These are phyloP conservation scores for Mercurialis annua DNA, from an alignment of 345 rosid species.

Conservation along the genomic window DNA sequence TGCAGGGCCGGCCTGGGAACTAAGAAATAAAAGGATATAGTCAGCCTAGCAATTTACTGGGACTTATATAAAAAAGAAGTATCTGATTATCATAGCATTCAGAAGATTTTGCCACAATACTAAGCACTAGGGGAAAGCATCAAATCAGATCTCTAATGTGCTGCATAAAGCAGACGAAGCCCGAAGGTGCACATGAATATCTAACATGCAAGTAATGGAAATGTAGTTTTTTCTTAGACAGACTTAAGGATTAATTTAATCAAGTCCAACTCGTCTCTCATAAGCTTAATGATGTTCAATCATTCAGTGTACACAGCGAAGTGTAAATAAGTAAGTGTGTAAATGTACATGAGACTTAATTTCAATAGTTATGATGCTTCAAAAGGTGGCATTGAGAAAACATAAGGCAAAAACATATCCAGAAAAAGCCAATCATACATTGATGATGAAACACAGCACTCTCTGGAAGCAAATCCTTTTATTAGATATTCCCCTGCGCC, in stretches of 20 bases:
- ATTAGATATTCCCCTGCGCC: slow-evolving; percentile 92
- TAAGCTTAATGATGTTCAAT: background rate
- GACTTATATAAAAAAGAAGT: background rate
- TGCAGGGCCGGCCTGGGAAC: slow-evolving; percentile 94
- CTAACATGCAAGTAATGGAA: background rate
- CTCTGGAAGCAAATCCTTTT: slow-evolving; percentile 92
- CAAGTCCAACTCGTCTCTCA: background rate
- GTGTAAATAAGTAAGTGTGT: too few species aligned
- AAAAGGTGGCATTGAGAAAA: background rate
- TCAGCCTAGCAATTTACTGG: slow-evolving; percentile 14
- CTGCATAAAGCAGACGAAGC: background rate
- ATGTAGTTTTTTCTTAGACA: background rate
- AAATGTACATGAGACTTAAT: background rate
- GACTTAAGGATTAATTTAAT: background rate
- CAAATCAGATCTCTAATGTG: background rate
- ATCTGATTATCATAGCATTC: background rate
- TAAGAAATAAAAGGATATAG: slow-evolving; percentile 24
- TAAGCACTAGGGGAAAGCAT: background rate
- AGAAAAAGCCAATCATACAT: slow-evolving; percentile 42
- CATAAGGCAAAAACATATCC: slow-evolving; percentile 1
- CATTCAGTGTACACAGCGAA: background rate
- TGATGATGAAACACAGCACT: slow-evolving; percentile 73
- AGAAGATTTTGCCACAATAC: background rate
- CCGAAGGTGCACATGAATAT: background rate
- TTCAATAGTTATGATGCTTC: background rate